Base-by-base conservation (phyloP, 1,139 yeast species). In the Yamadazyma atlantica region DNA sequence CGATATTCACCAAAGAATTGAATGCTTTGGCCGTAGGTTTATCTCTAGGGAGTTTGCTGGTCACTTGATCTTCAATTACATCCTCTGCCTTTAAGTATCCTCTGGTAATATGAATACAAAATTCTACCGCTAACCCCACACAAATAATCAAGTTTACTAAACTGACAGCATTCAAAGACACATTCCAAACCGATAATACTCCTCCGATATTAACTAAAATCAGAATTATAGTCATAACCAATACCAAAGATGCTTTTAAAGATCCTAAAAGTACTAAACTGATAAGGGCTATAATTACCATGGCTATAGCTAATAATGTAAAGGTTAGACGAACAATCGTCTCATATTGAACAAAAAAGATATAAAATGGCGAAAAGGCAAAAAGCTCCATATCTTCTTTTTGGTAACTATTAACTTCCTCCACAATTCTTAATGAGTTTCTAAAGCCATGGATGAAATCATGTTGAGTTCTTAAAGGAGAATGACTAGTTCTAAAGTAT, bases 291-390 rank as follows among this genome's bases (percentile, higher is more conserved):
- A 87, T 78, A 5, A 82, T 63, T 0, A 60, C 49, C 23, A 81
- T 56, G 0, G 96, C 95, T 1, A 73, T 53, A 0, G 64, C 60
- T 2, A 89, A 52, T 38, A 90, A 64, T 7, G 61, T 54, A 34
- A 84, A 58, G 0, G 96, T 78, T 41, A 83, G 64, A 13, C 57
- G 43, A 3, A 82, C 64, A 26, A 92, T 81, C 0, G 83, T 67
- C 30, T 70, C 72, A 60, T 92, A 92, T 62, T 92, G 97, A 5
- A 87, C 96, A 54, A 92, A 92, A 60, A 83, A 92, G 24, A 92
- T 81, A 64, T 92, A 92, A 60, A 90, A 90, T 19, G 95, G 94
- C 1, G 96, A 87, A 59, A 86, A 90, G 0, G 96, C 95, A 73
- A 85, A 92, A 0, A 89, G 68, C n/a, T 81, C 78, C 26, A 66